A percentile compares a stretch with the other conserved stretches of the same genome.
Evolutionary conservation across 768 basidiomycete species (phyloP).

Genomic region (Stropharia rugosoannulata): DNA sequence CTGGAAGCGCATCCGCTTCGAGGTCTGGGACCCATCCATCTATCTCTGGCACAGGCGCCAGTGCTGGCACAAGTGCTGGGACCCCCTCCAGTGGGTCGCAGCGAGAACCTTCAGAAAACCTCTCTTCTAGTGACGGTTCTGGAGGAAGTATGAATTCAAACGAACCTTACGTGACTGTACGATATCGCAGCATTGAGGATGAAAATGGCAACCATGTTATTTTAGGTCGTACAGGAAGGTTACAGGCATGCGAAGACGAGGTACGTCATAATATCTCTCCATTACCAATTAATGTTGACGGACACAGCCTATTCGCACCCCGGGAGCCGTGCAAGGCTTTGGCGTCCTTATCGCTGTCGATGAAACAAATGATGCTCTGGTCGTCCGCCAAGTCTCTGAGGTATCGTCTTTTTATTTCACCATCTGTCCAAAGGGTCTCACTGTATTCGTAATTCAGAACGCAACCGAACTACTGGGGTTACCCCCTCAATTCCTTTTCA

Average conservation of each 20-base stretch:
- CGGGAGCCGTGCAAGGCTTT: constrained; percentile 80
- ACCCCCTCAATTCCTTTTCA: constrained; percentile 69
- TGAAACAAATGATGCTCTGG: constrained; percentile 52
- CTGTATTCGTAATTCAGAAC: constrained; percentile 45
- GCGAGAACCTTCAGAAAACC: constrained; percentile 5
- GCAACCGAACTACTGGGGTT: constrained; percentile 73
- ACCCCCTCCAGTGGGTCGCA: constrained; percentile 9
- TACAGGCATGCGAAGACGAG: constrained; percentile 77
- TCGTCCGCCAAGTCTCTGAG: constrained; percentile 80
- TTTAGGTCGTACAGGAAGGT: constrained; percentile 63
- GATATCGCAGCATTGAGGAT: constrained; percentile 65
- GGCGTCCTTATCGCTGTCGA: constrained; percentile 78
- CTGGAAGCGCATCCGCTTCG: background rate
- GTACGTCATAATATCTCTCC: constrained; percentile 25
- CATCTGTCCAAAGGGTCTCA: constrained; percentile 1
- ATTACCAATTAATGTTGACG: background rate
- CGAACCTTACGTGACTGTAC: constrained; percentile 47
- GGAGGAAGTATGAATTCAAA: constrained; percentile 18
- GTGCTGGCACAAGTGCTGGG: constrained; percentile 8
- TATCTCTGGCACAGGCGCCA: background rate
- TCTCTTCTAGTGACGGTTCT: constrained; percentile 8
- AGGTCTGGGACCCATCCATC: background rate
- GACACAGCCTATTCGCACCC: constrained; percentile 71
- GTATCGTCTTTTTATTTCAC: constrained; percentile 33
- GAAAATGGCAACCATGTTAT: constrained; percentile 71